Percentiles rank a stretch among this genome's conserved stretches.
Evolutionary conservation across 768 basidiomycete species (phyloP).

Genomic region (Suillus luteus): DNA sequence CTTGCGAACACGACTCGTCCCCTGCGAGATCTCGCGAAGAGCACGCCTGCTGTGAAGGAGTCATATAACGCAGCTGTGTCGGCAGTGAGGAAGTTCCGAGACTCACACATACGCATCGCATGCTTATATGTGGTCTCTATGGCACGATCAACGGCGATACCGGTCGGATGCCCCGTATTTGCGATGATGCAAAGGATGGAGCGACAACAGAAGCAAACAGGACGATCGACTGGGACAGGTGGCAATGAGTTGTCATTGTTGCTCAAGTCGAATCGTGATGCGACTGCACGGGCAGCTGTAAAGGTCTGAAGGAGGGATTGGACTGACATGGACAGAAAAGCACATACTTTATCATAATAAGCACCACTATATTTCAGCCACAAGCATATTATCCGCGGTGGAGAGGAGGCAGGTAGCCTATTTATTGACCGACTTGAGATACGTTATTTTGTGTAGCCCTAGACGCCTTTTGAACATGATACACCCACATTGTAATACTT

Average conservation of each 20-base stretch:
- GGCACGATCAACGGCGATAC: slow-evolving; percentile 60
- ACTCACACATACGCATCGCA: slow-evolving; percentile 88
- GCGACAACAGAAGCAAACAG: slow-evolving; percentile 42
- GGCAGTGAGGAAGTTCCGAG: slow-evolving; percentile 81
- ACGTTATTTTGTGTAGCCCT: slow-evolving; percentile 28
- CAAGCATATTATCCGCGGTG: slow-evolving; percentile 13
- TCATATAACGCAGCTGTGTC: slow-evolving; percentile 80
- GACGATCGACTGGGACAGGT: slow-evolving; percentile 80
- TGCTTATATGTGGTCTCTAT: slow-evolving; percentile 86
- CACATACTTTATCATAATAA: slow-evolving; percentile 9
- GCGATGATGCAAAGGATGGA: slow-evolving; percentile 56
- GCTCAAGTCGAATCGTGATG: slow-evolving; percentile 88
- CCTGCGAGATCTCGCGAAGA: slow-evolving; percentile 61
- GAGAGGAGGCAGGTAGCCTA: slow-evolving; percentile 12
- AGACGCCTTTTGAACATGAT: slow-evolving; percentile 17
- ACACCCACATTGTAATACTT: slow-evolving; percentile 23
- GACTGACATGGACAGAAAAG: not conserved
- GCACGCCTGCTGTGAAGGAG: slow-evolving; percentile 59
- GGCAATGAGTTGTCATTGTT: slow-evolving; percentile 82
- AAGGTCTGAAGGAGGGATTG: slow-evolving; percentile 34
- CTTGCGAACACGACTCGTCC: slow-evolving; percentile 62
- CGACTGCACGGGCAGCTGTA: slow-evolving; percentile 68
- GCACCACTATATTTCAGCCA: slow-evolving; percentile 14
- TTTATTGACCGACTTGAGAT: slow-evolving; percentile 25
- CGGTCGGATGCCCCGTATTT: slow-evolving; percentile 52